phyloP scores from a whole-genome alignment of 176 grass and related monocot species.

The Zea mays region Zm-B73-REFERENCE-NAM-5.0 NC_050104.1:154013001-154013500 shows the following conservation, averaged over 20 bases:
- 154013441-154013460: too few species aligned
- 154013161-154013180: conserved; percentile 42
- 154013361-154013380: background rate
- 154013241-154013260: background rate
- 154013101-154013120: background rate
- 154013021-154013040: background rate
- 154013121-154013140: background rate
- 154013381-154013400: background rate
- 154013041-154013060: background rate
- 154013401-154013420: background rate
- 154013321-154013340: background rate
- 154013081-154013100: conserved; percentile 24
- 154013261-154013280: background rate
- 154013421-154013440: background rate
- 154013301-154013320: background rate
- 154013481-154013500: too few species aligned
- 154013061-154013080: background rate
- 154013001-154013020: too few species aligned
- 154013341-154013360: background rate
- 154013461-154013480: too few species aligned
- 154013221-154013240: background rate
- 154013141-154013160: conserved; percentile 26
- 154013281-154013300: conserved; percentile 1
- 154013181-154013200: background rate
- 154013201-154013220: background rate